Evolutionary conservation across 163 green algal genomes (phyloP), one percentile per base, ranked within the genome.

Genomic region (Volvox carteri): DNA sequence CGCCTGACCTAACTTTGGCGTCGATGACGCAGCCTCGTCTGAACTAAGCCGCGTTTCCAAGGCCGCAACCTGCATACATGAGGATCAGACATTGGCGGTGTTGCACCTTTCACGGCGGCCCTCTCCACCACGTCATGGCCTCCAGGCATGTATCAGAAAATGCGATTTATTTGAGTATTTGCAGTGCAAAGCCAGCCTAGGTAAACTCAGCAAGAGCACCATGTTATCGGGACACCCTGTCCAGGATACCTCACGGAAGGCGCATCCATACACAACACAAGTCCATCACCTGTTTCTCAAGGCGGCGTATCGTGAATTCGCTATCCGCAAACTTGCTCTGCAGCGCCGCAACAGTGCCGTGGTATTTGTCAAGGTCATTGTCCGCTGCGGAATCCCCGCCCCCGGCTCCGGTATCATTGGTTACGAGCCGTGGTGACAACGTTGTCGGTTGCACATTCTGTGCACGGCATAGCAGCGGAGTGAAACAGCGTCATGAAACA

Each of bases 271-370:
- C n/a, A n/a, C n/a, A n/a, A n/a, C n/a, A n/a, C n/a, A n/a, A n/a
- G n/a, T n/a, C n/a, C n/a, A n/a, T 2, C 37, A 88, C 83, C 83
- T 88, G 83, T 37, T 88, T 25, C 50, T 81, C 81, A 12, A 87
- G 65, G 23, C 81, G 65, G 33, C 81, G 44, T 46, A 79, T 72
- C 25, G 81, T 87, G 46, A 16, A 73, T 33, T 79, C 81, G 67
- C 65, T 87, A 46, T 79, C 81, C 42, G 81, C 81, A n/a, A 87
- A 79, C 35, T 72, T 70, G 35, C 23, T 48, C 46, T 87, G 46
- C 33, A 87, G 81, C 33, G 65, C 65, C 1, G 46, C 35, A 18
- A 87, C 81, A 23, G 60, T 67, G 62, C 60, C 79, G 19, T 33
- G 65, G 35, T 87, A 79, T 33, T 70, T 72, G 42, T 87, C n/a